Evolutionary conservation across 306 rosid genomes (phyloP).

Genomic region (Vicia faba): DNA sequence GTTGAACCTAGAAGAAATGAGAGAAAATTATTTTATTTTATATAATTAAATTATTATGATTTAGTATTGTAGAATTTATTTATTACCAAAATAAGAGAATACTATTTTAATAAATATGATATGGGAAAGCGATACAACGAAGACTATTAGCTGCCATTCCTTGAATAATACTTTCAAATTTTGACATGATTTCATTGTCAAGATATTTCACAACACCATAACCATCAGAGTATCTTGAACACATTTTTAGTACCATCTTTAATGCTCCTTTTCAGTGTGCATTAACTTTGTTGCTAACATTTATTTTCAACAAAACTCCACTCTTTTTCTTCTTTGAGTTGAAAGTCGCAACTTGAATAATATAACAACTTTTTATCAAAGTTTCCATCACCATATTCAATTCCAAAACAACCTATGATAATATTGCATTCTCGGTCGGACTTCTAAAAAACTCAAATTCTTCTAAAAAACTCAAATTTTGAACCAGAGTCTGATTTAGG

Average conservation of each 20-base stretch:
- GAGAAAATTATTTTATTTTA: too few species aligned
- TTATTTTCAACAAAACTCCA: slow-evolving; percentile 38
- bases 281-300: slow-evolving; percentile 25
- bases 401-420: slow-evolving; percentile 41
- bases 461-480: too few species aligned
- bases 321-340: too few species aligned
- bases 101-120: too few species aligned
- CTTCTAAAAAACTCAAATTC: slow-evolving; percentile 43
- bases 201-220: slow-evolving; percentile 32
- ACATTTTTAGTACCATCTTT: slow-evolving; percentile 42
- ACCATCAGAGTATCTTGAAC: slow-evolving; percentile 40
- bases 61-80: too few species aligned
- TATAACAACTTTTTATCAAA: slow-evolving; percentile 26
- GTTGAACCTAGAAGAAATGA: too few species aligned
- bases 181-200: slow-evolving; percentile 17
- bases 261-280: slow-evolving; percentile 47
- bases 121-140: not conserved
- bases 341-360: slow-evolving; percentile 43
- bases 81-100: too few species aligned
- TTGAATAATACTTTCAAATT: slow-evolving; percentile 38
- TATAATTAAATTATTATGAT: too few species aligned
- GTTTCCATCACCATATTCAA: slow-evolving; percentile 40
- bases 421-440: slow-evolving; percentile 40
- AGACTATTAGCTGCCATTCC: slow-evolving; percentile 46
- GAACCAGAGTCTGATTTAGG: too few species aligned